phyloP scores from a whole-genome alignment of 164 flowering plant species.

The Nymphaea thermarum region DNA sequence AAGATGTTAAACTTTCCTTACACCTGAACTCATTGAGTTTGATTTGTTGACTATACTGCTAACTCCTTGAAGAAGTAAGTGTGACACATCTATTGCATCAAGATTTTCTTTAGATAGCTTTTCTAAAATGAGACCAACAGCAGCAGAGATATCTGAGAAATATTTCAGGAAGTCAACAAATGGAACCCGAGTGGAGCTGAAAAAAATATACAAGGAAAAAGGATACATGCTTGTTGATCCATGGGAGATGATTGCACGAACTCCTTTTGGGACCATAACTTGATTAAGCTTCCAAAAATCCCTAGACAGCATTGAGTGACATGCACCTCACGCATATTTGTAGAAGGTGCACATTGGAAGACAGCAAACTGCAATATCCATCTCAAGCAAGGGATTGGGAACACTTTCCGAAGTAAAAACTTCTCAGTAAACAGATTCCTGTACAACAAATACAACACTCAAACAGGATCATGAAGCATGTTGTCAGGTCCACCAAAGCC shows the following conservation, averaged over 20 bases:
- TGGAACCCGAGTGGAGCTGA: background rate
- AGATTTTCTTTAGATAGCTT: constrained; percentile 72
- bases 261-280: constrained; percentile 71
- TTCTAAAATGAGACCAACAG: constrained; percentile 76
- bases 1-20: background rate
- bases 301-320: constrained; percentile 23
- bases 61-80: constrained; percentile 84
- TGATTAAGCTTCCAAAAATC: constrained; percentile 39
- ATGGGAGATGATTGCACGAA: constrained; percentile 71
- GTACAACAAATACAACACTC: constrained; percentile 7
- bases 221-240: constrained; percentile 98
- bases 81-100: constrained; percentile 68
- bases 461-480: no score
- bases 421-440: constrained; percentile 82
- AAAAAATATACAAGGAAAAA: constrained; percentile 7
- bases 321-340: constrained; percentile 19
- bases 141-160: constrained; percentile 73
- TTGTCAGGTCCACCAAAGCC: no score
- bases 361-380: constrained; percentile 90
- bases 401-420: constrained; percentile 88
- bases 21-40: background rate
- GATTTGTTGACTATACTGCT: constrained; percentile 42
- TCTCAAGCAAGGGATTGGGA: constrained; percentile 71
- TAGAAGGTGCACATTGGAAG: constrained; percentile 47
- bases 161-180: background rate